A percentile compares a stretch with the other conserved stretches of the same genome.
phyloP scores from a whole-genome alignment of 805 yeast genomes.

The Schwanniomyces occidentalis region DNA sequence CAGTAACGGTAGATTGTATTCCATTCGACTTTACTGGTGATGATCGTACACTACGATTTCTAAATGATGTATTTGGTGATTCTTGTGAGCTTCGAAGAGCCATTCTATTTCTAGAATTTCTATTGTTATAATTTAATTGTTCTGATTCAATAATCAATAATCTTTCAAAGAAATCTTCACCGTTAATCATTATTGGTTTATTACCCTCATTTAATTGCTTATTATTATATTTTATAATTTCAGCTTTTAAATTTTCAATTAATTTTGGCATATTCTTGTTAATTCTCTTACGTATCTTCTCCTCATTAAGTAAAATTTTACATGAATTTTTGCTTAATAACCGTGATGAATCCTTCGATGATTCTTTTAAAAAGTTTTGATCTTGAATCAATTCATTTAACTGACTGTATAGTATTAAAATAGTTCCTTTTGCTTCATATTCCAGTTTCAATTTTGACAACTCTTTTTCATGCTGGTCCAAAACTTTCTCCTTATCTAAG shows the following conservation, averaged over 20 bases:
- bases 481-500: constrained; percentile 57
- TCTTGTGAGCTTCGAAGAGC: constrained; percentile 1
- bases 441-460: constrained; percentile 51
- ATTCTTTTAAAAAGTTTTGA: constrained; percentile 60
- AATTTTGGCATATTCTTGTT: constrained; percentile 68
- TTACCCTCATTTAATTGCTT: constrained; percentile 18
- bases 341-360: constrained; percentile 79
- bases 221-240: constrained; percentile 50
- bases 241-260: constrained; percentile 49
- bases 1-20: constrained; percentile 1
- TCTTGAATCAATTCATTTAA: constrained; percentile 59
- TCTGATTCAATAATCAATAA: constrained; percentile 32
- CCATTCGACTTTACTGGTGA: constrained; percentile 11
- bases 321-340: constrained; percentile 74
- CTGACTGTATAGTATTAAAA: constrained; percentile 56
- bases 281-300: constrained; percentile 67
- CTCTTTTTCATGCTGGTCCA: constrained; percentile 67
- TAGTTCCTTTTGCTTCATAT: constrained; percentile 50
- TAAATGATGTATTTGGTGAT: constrained; percentile 5
- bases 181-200: constrained; percentile 40
- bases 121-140: constrained; percentile 8
- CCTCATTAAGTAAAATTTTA: constrained; percentile 77
- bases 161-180: constrained; percentile 47
- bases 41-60: not conserved
- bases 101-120: constrained; percentile 3